Evolutionary conservation across 2,329 filamentous ascomycete species (phyloP).

Genomic region (Atkinsonella texensis): DNA sequence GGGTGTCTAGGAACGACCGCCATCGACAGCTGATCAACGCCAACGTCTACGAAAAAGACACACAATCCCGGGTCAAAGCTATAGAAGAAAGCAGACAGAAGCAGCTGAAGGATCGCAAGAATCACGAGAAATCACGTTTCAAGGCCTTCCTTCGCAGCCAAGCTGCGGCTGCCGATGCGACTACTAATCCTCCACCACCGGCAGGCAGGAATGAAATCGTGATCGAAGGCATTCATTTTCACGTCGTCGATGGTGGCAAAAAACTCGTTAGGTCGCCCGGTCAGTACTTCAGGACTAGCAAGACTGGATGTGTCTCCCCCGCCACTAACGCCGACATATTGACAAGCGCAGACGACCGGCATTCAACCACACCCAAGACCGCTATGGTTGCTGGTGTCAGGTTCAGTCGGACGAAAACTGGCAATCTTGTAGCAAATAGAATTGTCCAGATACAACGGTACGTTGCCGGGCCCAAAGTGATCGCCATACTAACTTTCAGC

Average conservation of each 20-base stretch:
- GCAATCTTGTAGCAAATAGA: slow-evolving; percentile 71
- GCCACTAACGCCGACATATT: background rate
- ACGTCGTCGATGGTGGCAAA: slow-evolving; percentile 64
- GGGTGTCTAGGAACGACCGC: slow-evolving; percentile 62
- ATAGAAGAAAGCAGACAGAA: slow-evolving; percentile 57
- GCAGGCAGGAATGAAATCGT: slow-evolving; percentile 46
- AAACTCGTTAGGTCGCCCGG: slow-evolving; percentile 66
- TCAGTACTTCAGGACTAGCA: slow-evolving; percentile 23
- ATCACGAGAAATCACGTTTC: slow-evolving; percentile 48
- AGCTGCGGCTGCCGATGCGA: slow-evolving; percentile 8
- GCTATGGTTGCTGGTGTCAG: slow-evolving; percentile 63
- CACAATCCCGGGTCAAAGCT: slow-evolving; percentile 53
- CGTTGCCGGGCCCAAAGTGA: slow-evolving; percentile 21
- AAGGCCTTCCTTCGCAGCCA: slow-evolving; percentile 22
- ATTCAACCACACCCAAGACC: slow-evolving; percentile 59
- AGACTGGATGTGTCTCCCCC: background rate
- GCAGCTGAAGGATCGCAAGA: slow-evolving; percentile 40
- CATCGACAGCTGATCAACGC: slow-evolving; percentile 77
- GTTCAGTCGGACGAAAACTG: slow-evolving; percentile 77
- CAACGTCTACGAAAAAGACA: slow-evolving; percentile 63
- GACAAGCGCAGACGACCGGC: slow-evolving; percentile 28
- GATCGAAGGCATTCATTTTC: slow-evolving; percentile 62
- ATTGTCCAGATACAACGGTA: slow-evolving; percentile 68
- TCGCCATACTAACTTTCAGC: slow-evolving; percentile 25
- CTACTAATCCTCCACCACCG: slow-evolving; percentile 14